Conservation (phyloP, 768 basidiomycete genomes). For the Mycena leptocephala region DNA sequence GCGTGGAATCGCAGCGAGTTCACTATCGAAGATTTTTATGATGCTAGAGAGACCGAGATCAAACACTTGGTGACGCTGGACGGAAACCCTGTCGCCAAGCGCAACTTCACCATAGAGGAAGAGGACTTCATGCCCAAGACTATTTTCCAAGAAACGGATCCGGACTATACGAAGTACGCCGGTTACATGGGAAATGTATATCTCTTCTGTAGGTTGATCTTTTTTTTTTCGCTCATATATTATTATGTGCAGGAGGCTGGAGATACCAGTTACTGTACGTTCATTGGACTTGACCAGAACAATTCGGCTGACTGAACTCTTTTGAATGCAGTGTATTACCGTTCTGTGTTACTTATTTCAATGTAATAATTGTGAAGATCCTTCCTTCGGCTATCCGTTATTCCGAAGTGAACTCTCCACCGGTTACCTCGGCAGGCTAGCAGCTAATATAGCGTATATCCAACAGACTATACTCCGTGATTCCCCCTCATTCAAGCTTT, state of each 20-base stretch:
- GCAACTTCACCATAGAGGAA: slow-evolving; percentile 33
- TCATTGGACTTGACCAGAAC: not conserved
- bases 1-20: slow-evolving; percentile 1
- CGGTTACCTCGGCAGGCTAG: too few species aligned
- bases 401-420: too few species aligned
- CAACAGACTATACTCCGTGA: too few species aligned
- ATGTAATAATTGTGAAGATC: not conserved
- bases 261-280: slow-evolving; percentile 9
- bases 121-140: slow-evolving; percentile 52
- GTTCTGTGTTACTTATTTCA: not conserved
- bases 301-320: too few species aligned
- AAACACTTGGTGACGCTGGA: slow-evolving; percentile 51
- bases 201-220: not conserved
- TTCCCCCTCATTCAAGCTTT: too few species aligned
- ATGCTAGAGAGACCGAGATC: slow-evolving; percentile 39
- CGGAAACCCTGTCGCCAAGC: slow-evolving; percentile 37
- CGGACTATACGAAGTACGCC: slow-evolving; percentile 57
- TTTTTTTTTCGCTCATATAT: not conserved
- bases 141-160: slow-evolving; percentile 50
- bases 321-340: not conserved
- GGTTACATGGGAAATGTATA: slow-evolving; percentile 61
- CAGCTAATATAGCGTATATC: too few species aligned
- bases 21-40: slow-evolving; percentile 24
- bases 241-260: slow-evolving; percentile 19
- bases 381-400: too few species aligned